Conservation (phyloP, 2,329 filamentous ascomycete genomes). For the Aquanectria penicillioides region DNA sequence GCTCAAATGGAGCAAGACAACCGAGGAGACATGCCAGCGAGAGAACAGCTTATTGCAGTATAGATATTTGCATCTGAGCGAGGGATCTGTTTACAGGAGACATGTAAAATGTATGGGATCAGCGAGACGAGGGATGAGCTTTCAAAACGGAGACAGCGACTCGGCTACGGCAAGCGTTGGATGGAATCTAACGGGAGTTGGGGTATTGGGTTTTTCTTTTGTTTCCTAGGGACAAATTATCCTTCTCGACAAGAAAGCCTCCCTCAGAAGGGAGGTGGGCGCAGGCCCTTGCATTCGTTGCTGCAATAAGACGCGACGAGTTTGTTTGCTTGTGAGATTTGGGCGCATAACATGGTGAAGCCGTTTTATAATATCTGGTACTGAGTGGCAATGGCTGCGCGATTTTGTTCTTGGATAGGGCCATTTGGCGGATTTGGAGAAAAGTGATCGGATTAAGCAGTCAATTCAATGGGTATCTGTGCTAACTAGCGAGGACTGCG, state of each 20-base stretch:
- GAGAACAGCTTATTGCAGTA: slow-evolving; percentile 36
- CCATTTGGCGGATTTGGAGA: no score
- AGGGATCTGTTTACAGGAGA: slow-evolving; percentile 5
- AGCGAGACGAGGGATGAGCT: slow-evolving; percentile 28
- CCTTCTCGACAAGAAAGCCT: slow-evolving; percentile 29
- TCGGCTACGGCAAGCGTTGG: slow-evolving; percentile 25
- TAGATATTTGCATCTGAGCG: slow-evolving; percentile 23
- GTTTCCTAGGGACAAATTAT: slow-evolving; percentile 10
- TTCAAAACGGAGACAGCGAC: slow-evolving; percentile 32
- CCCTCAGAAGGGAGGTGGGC: slow-evolving; percentile 33
- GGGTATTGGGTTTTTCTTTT: slow-evolving; percentile 14
- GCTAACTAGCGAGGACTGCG: no score
- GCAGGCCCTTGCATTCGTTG: slow-evolving; percentile 34
- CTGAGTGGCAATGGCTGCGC: no score
- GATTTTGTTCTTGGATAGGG: no score
- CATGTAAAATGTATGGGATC: slow-evolving; percentile 23
- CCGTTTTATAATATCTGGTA: no score
- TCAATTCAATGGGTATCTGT: no score
- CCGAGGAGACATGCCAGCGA: slow-evolving; percentile 23
- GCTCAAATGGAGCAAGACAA: slow-evolving; percentile 21
- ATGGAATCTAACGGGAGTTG: slow-evolving; percentile 34
- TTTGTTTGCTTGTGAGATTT: slow-evolving; percentile 16
- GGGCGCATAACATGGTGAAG: neutral
- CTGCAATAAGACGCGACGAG: slow-evolving; percentile 18
- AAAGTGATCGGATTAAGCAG: no score